Evolutionary conservation across 495 filamentous ascomycete species (phyloP), one percentile per base, ranked within the genome.

Genomic region (Aeminium ludgeri): DNA sequence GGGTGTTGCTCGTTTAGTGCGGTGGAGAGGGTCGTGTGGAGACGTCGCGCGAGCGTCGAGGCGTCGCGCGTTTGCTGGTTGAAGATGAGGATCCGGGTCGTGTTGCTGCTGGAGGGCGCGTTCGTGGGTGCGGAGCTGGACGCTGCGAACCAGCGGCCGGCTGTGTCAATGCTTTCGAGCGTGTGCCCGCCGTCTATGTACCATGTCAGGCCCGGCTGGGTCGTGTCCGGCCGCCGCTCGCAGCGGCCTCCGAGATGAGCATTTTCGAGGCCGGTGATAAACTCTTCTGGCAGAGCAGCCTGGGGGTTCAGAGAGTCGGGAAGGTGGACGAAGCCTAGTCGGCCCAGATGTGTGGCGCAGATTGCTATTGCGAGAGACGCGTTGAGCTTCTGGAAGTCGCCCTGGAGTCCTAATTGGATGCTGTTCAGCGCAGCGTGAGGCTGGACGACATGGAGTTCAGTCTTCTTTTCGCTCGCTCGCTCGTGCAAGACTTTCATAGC

Each of bases 171-270:
- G 53, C 83, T 92, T 50, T 95, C 86, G 13, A 78, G 66, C 0
- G 86, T 97, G 54, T 97, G 89, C 0, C 84, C 86, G 5, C 86
- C 82, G 55, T 95, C 89, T 20, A 97, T 74, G 54, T 82, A 81
- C 89, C 87, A 95, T 16, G 68, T 61, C 0, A 92, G 65, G n/a
- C 68, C 63, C 20, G 63, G 65, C 0, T 55, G 62, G 2, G 34
- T 17, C 8, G 20, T 27, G 41, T 86, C 80, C 3, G 56, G 54
- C 33, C 78, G 76, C 31, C 74, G 75, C 45, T 97, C 85, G 56
- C 84, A 96, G 31, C 89, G 69, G 10, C 89, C 89, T 3, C 78
- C 68, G 65, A 86, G 80, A 10, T 72, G 68, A 6, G 83, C 77
- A 48, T 73, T 58, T 52, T 86, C 74, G 1, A 97, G 63, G 0